Percentiles rank a stretch among this genome's conserved stretches.
These are phyloP conservation scores for Lipomyces mesembrius DNA, from an alignment of 805 yeast genomes.

Conservation along the genomic window DNA sequence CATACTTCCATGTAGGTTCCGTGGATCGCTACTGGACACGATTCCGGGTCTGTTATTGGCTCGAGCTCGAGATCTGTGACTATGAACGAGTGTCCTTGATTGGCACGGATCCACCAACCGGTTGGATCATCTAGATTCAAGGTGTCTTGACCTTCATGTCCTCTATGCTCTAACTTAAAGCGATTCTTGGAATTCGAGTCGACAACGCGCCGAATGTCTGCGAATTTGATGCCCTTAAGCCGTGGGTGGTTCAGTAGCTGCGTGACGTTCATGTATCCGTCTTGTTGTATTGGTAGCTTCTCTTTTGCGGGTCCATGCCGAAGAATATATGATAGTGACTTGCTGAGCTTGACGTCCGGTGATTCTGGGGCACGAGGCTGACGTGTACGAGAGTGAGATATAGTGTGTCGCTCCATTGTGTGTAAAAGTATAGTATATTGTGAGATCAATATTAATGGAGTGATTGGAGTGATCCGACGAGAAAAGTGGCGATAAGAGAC, in stretches of 20 bases:
- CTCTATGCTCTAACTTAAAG: constrained; percentile 56
- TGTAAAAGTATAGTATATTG: not conserved
- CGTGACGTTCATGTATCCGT: constrained; percentile 67
- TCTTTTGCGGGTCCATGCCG: constrained; percentile 86
- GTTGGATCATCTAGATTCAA: not conserved
- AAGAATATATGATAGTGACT: constrained; percentile 72
- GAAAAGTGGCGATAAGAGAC: not conserved
- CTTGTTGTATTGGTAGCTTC: constrained; percentile 61
- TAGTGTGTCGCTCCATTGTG: not conserved
- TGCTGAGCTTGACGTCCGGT: constrained; percentile 54
- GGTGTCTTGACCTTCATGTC: constrained; percentile 25
- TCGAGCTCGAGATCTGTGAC: constrained; percentile 51
- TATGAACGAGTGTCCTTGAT: constrained; percentile 85
- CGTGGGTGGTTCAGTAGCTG: constrained; percentile 62
- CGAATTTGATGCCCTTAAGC: constrained; percentile 61
- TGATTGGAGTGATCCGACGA: not conserved
- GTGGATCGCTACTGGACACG: constrained; percentile 68
- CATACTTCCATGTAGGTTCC: constrained; percentile 69
- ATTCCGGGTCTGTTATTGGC: constrained; percentile 46
- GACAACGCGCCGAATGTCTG: constrained; percentile 67
- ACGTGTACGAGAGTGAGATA: not conserved
- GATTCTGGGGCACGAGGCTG: constrained; percentile 11
- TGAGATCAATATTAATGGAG: not conserved
- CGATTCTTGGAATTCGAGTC: constrained; percentile 70
- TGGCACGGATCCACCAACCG: constrained; percentile 67